Percentiles rank a stretch among this genome's conserved stretches.
Conservation (phyloP, 176 grass and related monocot species). For the Eremochloa ophiuroides region DNA sequence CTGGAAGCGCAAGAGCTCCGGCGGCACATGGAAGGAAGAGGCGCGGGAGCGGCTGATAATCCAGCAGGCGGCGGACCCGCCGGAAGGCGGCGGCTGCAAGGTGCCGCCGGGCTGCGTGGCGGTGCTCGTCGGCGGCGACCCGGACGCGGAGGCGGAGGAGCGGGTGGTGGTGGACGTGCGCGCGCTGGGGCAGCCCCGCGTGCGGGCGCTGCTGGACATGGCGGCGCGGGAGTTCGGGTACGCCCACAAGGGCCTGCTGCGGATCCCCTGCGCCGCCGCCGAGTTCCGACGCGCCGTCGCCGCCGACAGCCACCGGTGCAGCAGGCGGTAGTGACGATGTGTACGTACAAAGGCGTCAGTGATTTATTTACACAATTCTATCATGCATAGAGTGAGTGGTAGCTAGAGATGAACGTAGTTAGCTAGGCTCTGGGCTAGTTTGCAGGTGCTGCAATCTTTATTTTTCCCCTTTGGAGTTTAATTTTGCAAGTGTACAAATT, state of each 20-base stretch:
- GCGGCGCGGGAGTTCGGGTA: slow-evolving; percentile 52
- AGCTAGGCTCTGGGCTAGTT: too few species aligned
- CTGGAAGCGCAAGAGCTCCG: slow-evolving; percentile 24
- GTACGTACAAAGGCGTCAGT: too few species aligned
- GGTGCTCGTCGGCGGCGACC: slow-evolving; percentile 33
- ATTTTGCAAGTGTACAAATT: too few species aligned
- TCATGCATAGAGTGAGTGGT: too few species aligned
- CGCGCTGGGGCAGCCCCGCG: slow-evolving; percentile 27
- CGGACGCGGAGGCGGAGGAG: slow-evolving; percentile 12
- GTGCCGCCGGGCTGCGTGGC: slow-evolving; percentile 47
- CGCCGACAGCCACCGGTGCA: background rate
- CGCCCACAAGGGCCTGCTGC: slow-evolving; percentile 41
- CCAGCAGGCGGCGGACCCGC: too few species aligned
- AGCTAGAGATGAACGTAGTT: too few species aligned
- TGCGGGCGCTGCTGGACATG: slow-evolving; percentile 45
- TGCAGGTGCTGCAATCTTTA: too few species aligned
- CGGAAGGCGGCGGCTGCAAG: background rate
- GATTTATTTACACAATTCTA: too few species aligned
- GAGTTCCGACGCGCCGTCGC: slow-evolving; percentile 26
- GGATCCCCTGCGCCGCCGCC: slow-evolving; percentile 39
- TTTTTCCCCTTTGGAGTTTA: too few species aligned
- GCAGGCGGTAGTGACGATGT: background rate
- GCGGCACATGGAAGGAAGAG: background rate
- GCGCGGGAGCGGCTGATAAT: slow-evolving; percentile 19
- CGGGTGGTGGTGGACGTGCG: slow-evolving; percentile 41